These are phyloP conservation scores for Sicyos edulis DNA, from an alignment of 306 rosid species.

Conservation along the genomic window DNA sequence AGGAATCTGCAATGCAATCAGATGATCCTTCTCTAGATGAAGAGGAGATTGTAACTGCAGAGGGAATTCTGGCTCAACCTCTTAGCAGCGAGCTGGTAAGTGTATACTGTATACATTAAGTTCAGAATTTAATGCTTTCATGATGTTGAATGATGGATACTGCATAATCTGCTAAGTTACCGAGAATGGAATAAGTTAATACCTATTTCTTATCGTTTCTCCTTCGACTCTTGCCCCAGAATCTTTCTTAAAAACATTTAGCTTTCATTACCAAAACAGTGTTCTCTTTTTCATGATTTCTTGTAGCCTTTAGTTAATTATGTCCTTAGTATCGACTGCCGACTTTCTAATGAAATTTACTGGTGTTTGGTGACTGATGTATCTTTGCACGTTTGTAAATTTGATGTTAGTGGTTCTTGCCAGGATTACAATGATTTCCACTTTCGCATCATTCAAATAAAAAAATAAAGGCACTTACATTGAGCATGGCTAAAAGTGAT, in stretches of 20 bases:
- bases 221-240: not conserved
- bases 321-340: not conserved
- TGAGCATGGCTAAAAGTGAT: constrained; percentile 10
- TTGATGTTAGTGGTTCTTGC: not conserved
- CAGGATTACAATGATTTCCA: constrained; percentile 5
- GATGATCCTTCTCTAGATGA: constrained; percentile 24
- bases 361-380: not conserved
- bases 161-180: not conserved
- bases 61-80: constrained; percentile 35
- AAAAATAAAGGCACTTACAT: not conserved
- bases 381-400: not conserved
- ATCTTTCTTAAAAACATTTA: not conserved
- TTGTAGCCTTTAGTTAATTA: not conserved
- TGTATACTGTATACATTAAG: not conserved
- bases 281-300: not conserved
- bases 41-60: constrained; percentile 17
- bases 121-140: not conserved
- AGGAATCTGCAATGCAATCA: constrained; percentile 29
- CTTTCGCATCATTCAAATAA: not conserved
- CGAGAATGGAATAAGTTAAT: not conserved
- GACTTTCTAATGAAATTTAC: not conserved
- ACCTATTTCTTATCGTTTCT: constrained; percentile 5
- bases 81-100: constrained; percentile 38
- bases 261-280: not conserved
- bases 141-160: not conserved